Conservation (phyloP, 169 alveolate species). For the Eimeria maxima region DNA sequence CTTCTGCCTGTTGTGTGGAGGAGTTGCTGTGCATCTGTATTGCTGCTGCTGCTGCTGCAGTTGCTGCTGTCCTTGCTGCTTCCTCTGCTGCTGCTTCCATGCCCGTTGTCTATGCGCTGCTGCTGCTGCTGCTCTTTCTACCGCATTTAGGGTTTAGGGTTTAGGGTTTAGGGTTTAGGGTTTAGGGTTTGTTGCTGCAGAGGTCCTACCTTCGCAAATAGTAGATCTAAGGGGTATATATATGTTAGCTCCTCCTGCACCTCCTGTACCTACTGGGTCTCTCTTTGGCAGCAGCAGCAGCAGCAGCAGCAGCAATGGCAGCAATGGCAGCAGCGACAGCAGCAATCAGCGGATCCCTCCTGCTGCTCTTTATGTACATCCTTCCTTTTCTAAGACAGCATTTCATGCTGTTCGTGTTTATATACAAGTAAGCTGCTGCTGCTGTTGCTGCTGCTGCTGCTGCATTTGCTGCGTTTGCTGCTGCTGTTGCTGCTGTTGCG, state of each 20-base stretch:
- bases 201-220: background rate
- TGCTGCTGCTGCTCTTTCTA: no score
- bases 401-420: slow-evolving; percentile 8
- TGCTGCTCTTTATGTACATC: background rate
- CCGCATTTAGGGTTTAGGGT: background rate
- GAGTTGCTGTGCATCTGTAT: no score
- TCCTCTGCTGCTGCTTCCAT: background rate
- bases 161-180: background rate
- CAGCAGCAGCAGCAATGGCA: background rate
- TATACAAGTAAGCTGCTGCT: background rate
- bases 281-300: slow-evolving; percentile 1
- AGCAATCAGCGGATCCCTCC: background rate
- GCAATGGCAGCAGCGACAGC: no score
- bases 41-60: background rate
- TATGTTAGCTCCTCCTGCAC: background rate
- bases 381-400: background rate
- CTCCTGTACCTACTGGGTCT: background rate
- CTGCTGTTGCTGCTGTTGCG: no score
- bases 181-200: background rate
- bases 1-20: no score
- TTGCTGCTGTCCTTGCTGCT: slow-evolving; percentile 2
- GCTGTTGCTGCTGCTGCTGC: background rate
- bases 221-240: background rate
- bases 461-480: background rate
- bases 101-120: background rate